Conservation (phyloP, 2,329 filamentous ascomycete genomes). For the Aureobasidium pullulans region DNA sequence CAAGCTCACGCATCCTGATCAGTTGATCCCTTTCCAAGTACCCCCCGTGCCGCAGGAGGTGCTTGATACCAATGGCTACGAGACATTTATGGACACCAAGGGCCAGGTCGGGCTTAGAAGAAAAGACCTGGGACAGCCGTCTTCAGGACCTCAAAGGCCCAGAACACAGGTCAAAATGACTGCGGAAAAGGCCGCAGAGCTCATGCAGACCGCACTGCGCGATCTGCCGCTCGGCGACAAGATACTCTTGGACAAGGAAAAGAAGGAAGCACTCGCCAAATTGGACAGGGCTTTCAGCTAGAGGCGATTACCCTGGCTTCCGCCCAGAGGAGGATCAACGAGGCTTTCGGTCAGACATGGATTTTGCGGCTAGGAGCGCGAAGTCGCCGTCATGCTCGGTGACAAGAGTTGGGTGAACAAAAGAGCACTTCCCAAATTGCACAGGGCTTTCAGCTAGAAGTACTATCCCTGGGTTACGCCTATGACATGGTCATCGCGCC, state of each 20-base stretch:
- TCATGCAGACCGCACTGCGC: constrained; percentile 41
- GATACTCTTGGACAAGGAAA: constrained; percentile 32
- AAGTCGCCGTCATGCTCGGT: constrained; percentile 17
- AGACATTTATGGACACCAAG: constrained; percentile 43
- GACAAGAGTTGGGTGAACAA: constrained; percentile 36
- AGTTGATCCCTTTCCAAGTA: constrained; percentile 8
- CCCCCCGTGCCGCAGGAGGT: constrained; percentile 38
- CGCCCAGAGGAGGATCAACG: too few relatives aligned
- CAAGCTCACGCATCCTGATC: constrained; percentile 12
- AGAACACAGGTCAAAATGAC: constrained; percentile 25
- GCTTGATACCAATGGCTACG: constrained; percentile 41
- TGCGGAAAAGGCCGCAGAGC: constrained; percentile 36
- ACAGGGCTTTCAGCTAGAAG: constrained; percentile 23
- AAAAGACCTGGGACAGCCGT: constrained; percentile 24
- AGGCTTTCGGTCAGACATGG: too few relatives aligned
- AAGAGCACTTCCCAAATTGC: constrained; percentile 39
- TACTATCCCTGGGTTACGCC: too few relatives aligned
- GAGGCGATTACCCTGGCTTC: neutral
- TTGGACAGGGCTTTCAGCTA: constrained; percentile 30
- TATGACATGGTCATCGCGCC: too few relatives aligned
- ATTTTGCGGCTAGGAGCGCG: too few relatives aligned
- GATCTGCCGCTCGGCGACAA: constrained; percentile 36
- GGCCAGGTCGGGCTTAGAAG: constrained; percentile 42
- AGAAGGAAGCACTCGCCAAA: constrained; percentile 38
- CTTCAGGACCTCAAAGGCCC: neutral